Evolutionary conservation across 805 yeast genomes (phyloP).

Genomic region (Zygosaccharomyces lentus): DNA sequence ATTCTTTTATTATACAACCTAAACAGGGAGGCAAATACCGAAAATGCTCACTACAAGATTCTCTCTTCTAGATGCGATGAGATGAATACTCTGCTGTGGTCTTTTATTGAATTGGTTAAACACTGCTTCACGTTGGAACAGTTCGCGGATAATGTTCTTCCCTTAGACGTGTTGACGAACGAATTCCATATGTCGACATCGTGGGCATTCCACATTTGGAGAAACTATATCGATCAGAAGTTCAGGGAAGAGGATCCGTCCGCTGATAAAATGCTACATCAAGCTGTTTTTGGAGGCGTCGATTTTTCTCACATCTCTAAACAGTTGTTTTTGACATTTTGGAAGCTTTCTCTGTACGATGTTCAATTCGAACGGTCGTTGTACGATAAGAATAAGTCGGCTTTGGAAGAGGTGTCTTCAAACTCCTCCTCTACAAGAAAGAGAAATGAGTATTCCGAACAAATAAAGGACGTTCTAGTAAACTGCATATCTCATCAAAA

Average conservation of each 20-base stretch:
- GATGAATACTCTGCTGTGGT: conserved; percentile 58
- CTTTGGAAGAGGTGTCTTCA: conserved; percentile 14
- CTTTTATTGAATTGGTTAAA: conserved; percentile 54
- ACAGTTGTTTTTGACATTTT: conserved; percentile 56
- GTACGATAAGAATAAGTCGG: conserved; percentile 44
- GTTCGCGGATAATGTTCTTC: conserved; percentile 37
- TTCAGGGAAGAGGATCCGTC: conserved; percentile 16
- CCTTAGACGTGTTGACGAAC: conserved; percentile 40
- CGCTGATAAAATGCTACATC: conserved; percentile 14
- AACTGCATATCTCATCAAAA: conserved; percentile 24
- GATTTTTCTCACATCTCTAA: conserved; percentile 33
- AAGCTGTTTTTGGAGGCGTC: conserved; percentile 16
- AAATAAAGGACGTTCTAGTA: conserved; percentile 17
- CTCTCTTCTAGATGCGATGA: conserved; percentile 72
- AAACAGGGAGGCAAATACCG: conserved; percentile 38
- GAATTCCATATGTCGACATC: conserved; percentile 46
- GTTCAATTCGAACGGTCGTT: conserved; percentile 48
- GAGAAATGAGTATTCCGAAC: conserved; percentile 14
- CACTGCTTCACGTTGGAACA: conserved; percentile 41
- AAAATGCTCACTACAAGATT: conserved; percentile 58
- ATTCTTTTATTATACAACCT: conserved; percentile 57
- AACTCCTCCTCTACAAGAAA: conserved; percentile 18
- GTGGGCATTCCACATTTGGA: conserved; percentile 80
- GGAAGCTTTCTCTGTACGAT: conserved; percentile 72
- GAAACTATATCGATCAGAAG: conserved; percentile 40